Base-by-base conservation (phyloP, 805 yeast species). In the Wickerhamomyces pijperi region DNA sequence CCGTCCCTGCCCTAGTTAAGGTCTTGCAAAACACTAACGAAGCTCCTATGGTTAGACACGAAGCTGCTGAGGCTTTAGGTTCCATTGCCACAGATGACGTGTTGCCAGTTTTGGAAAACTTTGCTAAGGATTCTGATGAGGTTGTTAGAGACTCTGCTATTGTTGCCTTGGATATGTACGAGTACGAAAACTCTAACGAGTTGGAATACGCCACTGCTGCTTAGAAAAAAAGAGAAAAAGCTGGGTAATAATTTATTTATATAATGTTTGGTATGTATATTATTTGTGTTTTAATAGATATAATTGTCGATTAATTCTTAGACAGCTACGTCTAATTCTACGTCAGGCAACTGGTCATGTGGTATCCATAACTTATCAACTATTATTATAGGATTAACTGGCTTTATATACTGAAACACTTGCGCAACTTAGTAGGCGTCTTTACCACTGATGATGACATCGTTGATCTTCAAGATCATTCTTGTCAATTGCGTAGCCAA, bases 1-100 rank as follows among this genome's bases (percentile, higher is more conserved):
- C 94, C 31, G 94, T 92, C 28, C 95, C 97, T 32, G 69, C 90
- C 17, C 73, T 94, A 46, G 72, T 86, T 42, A 78, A 84, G 63
- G 86, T 92, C 3, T 72, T 94, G 51, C 77, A 77, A 50, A 76
- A 84, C 59, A 74, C 70, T 43, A 55, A 63, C 14, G 96, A 92
- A 66, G 97, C 94, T 39, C 95, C 94, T 46, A 92, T 92, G 99
- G 98, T 94, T 28, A 82, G 99, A 65, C 99, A 92, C 59, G 99
- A 92, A 66, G 98, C 97, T 42, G 98, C 97, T 19, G 99, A 92
- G 65, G 98, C 98, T 19, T 71, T 94, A 52, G 98, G 98, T 20
- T 76, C 95, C 21, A 92, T 92, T 58, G 97, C 96, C 20, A 85
- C 97, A 9, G 95, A 85, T 53, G 97, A 90, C 42, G 95, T 90